Conservation (phyloP, 176 grass and related monocot species). For the Ensete ventricosum region DNA sequence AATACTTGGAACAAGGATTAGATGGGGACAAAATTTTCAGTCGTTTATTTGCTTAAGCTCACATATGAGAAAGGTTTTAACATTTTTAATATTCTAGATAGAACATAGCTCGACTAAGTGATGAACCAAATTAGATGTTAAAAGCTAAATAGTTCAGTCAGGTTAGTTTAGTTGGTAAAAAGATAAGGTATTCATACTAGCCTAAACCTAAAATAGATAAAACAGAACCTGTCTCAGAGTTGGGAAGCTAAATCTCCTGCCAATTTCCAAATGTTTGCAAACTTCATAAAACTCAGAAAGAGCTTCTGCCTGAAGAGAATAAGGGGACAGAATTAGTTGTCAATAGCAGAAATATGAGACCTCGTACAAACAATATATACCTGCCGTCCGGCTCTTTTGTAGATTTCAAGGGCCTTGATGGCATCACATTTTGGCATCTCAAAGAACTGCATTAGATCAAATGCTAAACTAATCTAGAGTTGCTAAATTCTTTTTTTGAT, state of each 20-base stretch:
- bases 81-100: too few relatives aligned
- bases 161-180: neutral
- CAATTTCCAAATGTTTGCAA: conserved; percentile 66
- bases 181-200: too few relatives aligned
- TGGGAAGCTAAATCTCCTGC: conserved; percentile 80
- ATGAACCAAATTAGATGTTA: too few relatives aligned
- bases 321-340: conserved; percentile 31
- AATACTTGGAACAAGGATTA: neutral
- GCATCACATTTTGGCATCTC: conserved; percentile 91
- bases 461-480: conserved; percentile 4
- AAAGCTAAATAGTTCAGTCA: neutral
- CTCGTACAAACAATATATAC: conserved; percentile 17
- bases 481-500: too few relatives aligned
- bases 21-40: neutral
- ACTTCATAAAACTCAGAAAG: conserved; percentile 34
- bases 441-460: conserved; percentile 58
- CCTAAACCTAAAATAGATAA: neutral
- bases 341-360: neutral
- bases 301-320: conserved; percentile 7
- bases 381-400: conserved; percentile 84
- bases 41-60: neutral
- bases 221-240: conserved; percentile 59
- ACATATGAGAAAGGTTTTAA: too few relatives aligned
- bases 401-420: conserved; percentile 86
- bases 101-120: too few relatives aligned